Evolutionary conservation across 352 stramenopile genomes (phyloP), one percentile per base, ranked within the genome.

Genomic region (Globisporangium paroecandrum): DNA sequence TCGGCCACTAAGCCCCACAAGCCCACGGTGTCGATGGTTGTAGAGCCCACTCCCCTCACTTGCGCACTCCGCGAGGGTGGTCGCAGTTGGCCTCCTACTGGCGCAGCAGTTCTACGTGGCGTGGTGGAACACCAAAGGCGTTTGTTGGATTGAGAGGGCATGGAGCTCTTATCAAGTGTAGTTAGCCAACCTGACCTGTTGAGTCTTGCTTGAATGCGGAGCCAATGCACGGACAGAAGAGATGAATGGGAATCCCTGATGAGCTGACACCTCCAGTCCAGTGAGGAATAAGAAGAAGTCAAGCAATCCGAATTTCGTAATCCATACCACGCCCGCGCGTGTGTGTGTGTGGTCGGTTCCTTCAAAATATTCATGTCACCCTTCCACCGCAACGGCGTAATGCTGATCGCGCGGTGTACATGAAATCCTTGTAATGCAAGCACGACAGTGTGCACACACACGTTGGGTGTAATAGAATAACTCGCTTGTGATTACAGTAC

Each of bases 191-290:
- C 12, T 15, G 36, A 10, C 36, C 36, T 15, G 10, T 43, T 43
- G 36, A 10, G 36, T 15, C 36, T 12, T 12, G 9, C 12, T 43
- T 12, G 36, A 43, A 43, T 13, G 38, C 6, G 3, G 32, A 36
- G 38, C 38, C 18, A 46, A 46, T 22, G 53, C 53, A 36, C 53
- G 53, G 12, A 18, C 53, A 58, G 53, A 58, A 58, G 53, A 58
- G 25, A 15, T 25, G 53, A 25, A 25, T 22, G 12, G 53, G 25
- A 27, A 27, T 12, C 27, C 18, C 25, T 15, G 10, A 20, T 58
- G 22, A 29, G 25, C 25, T 58, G 24, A n/a, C 25, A 15, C 24
- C 13, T 29, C 24, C 18, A 25, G 27, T 20, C 4, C 12, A 29
- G 53, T 36, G 51, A 7, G 27, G 22, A 32, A 25, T 12, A 25